Conservation (phyloP, 2,329 filamentous ascomycete genomes). For the Pseudonectria buxi region DNA sequence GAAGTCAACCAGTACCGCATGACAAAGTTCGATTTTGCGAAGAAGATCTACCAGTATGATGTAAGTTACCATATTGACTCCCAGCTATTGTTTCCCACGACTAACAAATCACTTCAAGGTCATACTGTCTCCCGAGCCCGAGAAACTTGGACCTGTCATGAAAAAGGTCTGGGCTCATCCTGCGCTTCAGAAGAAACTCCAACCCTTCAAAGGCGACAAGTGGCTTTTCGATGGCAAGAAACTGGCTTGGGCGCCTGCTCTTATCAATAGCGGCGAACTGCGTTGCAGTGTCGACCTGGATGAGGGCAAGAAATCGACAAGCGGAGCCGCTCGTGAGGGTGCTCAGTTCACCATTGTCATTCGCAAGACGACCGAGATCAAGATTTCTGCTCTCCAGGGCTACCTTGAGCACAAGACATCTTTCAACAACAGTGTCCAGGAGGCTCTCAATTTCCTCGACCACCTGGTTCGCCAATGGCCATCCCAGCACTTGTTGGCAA, state of each 20-base stretch:
- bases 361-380: slow-evolving; percentile 58
- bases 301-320: slow-evolving; percentile 45
- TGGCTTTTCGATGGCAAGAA: slow-evolving; percentile 81
- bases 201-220: slow-evolving; percentile 32
- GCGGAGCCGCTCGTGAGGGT: slow-evolving; percentile 25
- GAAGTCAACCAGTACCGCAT: slow-evolving; percentile 73
- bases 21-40: slow-evolving; percentile 44
- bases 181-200: slow-evolving; percentile 49
- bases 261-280: slow-evolving; percentile 40
- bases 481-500: slow-evolving; percentile 55
- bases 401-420: slow-evolving; percentile 57
- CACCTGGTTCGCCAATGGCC: slow-evolving; percentile 81
- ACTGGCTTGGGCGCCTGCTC: slow-evolving; percentile 64
- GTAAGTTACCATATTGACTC: slow-evolving; percentile 56
- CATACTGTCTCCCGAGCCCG: slow-evolving; percentile 52
- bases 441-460: slow-evolving; percentile 85
- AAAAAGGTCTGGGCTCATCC: slow-evolving; percentile 70
- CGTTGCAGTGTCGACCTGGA: slow-evolving; percentile 67
- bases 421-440: slow-evolving; percentile 63
- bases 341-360: slow-evolving; percentile 57
- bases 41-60: slow-evolving; percentile 75
- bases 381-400: slow-evolving; percentile 56
- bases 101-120: slow-evolving; percentile 42
- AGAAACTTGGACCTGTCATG: slow-evolving; percentile 58
- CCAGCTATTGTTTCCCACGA: not conserved